A percentile compares a stretch with the other conserved stretches of the same genome.
These are phyloP conservation scores for Trametes coccinea DNA, from an alignment of 768 basidiomycete species.

Conservation along the genomic window DNA sequence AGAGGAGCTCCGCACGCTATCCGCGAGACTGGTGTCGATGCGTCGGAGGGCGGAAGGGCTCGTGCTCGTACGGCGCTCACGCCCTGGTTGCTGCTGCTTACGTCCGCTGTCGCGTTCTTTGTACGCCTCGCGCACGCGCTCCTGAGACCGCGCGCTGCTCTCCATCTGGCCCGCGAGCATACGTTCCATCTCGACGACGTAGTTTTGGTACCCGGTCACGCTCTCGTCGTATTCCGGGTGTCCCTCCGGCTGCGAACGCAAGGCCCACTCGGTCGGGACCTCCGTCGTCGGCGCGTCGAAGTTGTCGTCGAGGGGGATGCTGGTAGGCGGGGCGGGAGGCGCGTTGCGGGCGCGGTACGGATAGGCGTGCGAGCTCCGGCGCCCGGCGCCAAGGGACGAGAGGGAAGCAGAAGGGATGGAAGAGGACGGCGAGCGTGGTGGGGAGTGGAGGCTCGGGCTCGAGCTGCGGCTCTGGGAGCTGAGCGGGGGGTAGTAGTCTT, in stretches of 20 bases:
- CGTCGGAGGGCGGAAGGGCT: constrained; percentile 12
- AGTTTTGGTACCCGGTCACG: constrained; percentile 33
- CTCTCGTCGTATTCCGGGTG: constrained; percentile 30
- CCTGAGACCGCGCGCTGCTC: constrained; percentile 19
- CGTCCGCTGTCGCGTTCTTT: background rate
- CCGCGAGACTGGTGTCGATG: constrained; percentile 6
- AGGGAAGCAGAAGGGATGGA: background rate
- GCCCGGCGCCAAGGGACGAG: constrained; percentile 6
- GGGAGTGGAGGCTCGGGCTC: background rate
- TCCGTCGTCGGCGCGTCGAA: constrained; percentile 33
- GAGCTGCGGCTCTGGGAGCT: background rate
- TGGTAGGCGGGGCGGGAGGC: constrained; percentile 23
- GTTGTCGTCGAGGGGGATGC: constrained; percentile 30
- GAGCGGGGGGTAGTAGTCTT: constrained; percentile 14
- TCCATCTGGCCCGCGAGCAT: constrained; percentile 28
- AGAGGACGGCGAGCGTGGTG: background rate
- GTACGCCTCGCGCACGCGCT: constrained; percentile 11
- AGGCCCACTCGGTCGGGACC: constrained; percentile 30
- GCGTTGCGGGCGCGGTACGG: constrained; percentile 11
- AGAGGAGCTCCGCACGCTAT: constrained; percentile 14
- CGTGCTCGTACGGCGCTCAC: constrained; percentile 1
- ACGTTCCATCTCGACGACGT: constrained; percentile 33
- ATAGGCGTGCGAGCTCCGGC: constrained; percentile 13
- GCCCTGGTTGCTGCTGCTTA: background rate
- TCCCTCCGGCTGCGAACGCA: constrained; percentile 9